These are phyloP conservation scores for Prunus armeniaca DNA, from an alignment of 306 rosid species.

Conservation along the genomic window DNA sequence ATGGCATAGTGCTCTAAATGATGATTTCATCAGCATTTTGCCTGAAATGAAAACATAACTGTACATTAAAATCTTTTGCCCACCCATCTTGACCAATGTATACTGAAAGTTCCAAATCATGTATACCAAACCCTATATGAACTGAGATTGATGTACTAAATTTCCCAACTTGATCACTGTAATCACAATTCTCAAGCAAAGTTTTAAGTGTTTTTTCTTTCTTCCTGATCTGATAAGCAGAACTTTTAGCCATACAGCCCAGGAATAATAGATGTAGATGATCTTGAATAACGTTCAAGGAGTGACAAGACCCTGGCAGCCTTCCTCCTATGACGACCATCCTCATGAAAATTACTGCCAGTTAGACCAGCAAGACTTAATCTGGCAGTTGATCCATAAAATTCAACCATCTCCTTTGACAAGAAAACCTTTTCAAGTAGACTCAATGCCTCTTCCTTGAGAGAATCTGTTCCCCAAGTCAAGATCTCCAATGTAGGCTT, in stretches of 20 bases:
- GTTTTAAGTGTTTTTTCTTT: neutral
- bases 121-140: neutral
- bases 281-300: constrained; percentile 69
- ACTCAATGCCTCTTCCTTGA: constrained; percentile 64
- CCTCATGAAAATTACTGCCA: constrained; percentile 44
- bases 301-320: constrained; percentile 60
- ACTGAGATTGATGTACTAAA: neutral
- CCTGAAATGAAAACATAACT: too few species aligned
- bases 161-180: neutral
- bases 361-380: constrained; percentile 46
- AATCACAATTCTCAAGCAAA: neutral
- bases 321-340: constrained; percentile 48
- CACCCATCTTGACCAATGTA: too few species aligned
- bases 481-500: constrained; percentile 51
- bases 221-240: neutral
- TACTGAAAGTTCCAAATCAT: too few species aligned
- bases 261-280: constrained; percentile 53
- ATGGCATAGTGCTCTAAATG: too few species aligned
- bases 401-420: constrained; percentile 67
- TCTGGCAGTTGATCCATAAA: constrained; percentile 52
- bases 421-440: constrained; percentile 67
- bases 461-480: constrained; percentile 65
- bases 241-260: constrained; percentile 36
- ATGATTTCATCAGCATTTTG: too few species aligned
- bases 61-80: too few species aligned